Evolutionary conservation across 371 early-diverging fungal species (phyloP).

Genomic region (Phascolomyces articulosus): DNA sequence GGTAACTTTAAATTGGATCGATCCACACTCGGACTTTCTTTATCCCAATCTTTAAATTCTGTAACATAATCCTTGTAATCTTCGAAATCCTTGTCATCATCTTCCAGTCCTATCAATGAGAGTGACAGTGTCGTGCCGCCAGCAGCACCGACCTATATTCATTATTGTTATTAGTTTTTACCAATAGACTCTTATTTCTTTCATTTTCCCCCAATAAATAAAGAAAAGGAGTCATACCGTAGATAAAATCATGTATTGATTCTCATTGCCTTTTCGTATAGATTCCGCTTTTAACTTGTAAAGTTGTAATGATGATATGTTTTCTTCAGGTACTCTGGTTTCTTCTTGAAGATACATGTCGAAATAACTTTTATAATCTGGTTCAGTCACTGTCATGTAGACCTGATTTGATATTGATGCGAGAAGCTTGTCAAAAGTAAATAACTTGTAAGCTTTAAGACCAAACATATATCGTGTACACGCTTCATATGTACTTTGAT

Average conservation of each 20-base stretch:
- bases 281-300: conserved; percentile 78
- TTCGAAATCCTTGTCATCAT: background rate
- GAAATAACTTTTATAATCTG: background rate
- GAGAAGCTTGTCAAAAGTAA: conserved; percentile 84
- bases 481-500: conserved; percentile 89
- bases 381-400: conserved; percentile 10
- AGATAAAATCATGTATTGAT: conserved; percentile 62
- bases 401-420: conserved; percentile 70
- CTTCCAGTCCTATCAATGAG: background rate
- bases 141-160: conserved; percentile 1
- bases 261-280: conserved; percentile 67
- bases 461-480: conserved; percentile 83
- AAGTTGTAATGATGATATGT: conserved; percentile 15
- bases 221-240: conserved; percentile 51
- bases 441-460: conserved; percentile 80
- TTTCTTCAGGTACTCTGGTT: background rate
- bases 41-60: conserved; percentile 1
- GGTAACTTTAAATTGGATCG: background rate
- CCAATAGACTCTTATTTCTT: no score
- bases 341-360: conserved; percentile 3
- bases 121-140: conserved; percentile 7
- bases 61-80: conserved; percentile 2
- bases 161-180: no score
- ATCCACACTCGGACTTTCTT: background rate
- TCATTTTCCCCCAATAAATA: no score